A percentile compares a stretch with the other conserved stretches of the same genome.
Evolutionary conservation across 257 asterid species (phyloP).

Genomic region (Plectranthus barbatus): DNA sequence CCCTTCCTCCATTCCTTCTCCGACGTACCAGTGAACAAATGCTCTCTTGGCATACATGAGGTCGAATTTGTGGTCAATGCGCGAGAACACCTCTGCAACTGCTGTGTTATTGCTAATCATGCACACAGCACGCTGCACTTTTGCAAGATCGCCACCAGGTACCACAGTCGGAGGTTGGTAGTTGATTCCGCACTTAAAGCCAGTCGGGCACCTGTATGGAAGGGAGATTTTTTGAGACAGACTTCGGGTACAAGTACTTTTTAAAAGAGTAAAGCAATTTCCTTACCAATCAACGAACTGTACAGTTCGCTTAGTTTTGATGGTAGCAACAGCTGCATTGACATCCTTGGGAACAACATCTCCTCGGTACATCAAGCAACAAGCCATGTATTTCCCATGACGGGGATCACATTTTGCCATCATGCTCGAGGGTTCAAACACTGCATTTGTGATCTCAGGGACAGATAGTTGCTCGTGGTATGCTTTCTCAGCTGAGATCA

Average conservation of each 20-base stretch:
- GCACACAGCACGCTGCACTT: conserved; percentile 43
- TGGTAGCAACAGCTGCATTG: conserved; percentile 86
- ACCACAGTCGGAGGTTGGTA: conserved; percentile 41
- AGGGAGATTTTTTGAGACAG: neutral
- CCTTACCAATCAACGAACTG: conserved; percentile 92
- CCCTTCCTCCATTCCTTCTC: conserved; percentile 51
- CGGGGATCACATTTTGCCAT: conserved; percentile 97
- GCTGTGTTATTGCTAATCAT: conserved; percentile 49
- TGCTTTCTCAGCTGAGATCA: conserved; percentile 89
- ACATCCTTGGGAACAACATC: conserved; percentile 95
- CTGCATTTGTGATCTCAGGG: conserved; percentile 91
- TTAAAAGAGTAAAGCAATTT: no score
- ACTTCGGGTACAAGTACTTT: neutral
- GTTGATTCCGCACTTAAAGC: conserved; percentile 43
- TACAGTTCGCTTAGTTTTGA: conserved; percentile 83
- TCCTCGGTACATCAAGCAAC: conserved; percentile 95
- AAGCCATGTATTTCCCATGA: conserved; percentile 95
- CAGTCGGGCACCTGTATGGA: conserved; percentile 39
- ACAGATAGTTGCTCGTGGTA: conserved; percentile 88
- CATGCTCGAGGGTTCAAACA: conserved; percentile 94
- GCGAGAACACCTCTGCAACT: conserved; percentile 40
- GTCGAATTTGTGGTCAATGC: conserved; percentile 43
- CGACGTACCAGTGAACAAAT: conserved; percentile 43
- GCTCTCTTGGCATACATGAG: conserved; percentile 48
- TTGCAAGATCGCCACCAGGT: conserved; percentile 46